Evolutionary conservation across 2,329 filamentous ascomycete species (phyloP), one percentile per base, ranked within the genome.

Genomic region (Coniella lustricola): DNA sequence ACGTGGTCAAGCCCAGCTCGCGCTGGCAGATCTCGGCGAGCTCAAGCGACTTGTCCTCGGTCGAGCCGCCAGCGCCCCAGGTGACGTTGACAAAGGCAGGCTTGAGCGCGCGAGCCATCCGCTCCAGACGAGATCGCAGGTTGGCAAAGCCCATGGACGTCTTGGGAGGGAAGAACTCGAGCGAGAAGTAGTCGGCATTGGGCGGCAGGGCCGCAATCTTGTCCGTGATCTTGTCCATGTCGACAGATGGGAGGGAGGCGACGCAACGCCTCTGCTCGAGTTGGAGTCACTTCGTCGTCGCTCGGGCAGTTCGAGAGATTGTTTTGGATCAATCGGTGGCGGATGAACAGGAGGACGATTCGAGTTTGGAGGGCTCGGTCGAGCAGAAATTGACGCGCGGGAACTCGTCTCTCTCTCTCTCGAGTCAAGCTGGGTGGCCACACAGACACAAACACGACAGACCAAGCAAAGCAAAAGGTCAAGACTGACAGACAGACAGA

Each of bases 161-260:
- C 74, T 97, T 98, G 55, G 93, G 93, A 57, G 93, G 93, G 72
- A 98, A 98, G 81, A 98, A 98, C 72, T 98, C 93, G 68, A 97
- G 84, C 41, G 93, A 97, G 70, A 95, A 95, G 74, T 93, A 97
- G 64, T 79, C 82, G 56, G 81, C 79, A 67, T 87, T 81, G 55
- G 84, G 79, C 66, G 88, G 87, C 71, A 98, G 72, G 53, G 89
- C 87, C 69, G 87, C 87, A 64, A 97, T 91, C 76, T 95, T 95
- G 75, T 94, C 86, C 54, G 89, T 95, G 64, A 96, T 90, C 70
- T 87, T 93, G 72, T 90, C 85, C 84, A 88, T 88, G 54, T 50
- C 49, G 60, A 18, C 25, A 10, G 5, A 10, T 12, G n/a, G 18
- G 7, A 3, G 20, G 18, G 16, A 29, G 20, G 44, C 35, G 37